Conservation (phyloP, 2,329 filamentous ascomycete species). For the Microdochium trichocladiopsis region DNA sequence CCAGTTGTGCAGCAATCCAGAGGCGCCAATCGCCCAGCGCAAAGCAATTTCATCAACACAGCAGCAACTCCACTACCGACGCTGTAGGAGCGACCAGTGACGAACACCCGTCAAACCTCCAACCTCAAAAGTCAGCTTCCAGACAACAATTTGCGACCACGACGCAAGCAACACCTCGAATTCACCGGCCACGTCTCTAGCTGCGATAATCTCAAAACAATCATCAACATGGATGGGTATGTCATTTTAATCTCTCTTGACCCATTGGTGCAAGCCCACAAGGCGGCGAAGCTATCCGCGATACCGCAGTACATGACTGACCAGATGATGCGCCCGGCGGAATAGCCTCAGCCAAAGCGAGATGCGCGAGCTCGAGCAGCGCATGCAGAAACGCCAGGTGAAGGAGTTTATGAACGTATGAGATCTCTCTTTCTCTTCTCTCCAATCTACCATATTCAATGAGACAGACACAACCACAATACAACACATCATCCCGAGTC, state of each 20-base stretch:
- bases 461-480: conserved; percentile 4
- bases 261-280: too few relatives aligned
- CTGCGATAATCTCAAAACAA: not conserved
- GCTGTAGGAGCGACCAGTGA: too few relatives aligned
- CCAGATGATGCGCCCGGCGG: too few relatives aligned
- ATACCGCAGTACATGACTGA: too few relatives aligned
- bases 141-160: too few relatives aligned
- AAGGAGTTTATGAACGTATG: conserved; percentile 97
- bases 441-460: too few relatives aligned
- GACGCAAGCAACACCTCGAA: too few relatives aligned
- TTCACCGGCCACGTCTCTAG: too few relatives aligned
- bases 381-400: conserved; percentile 97
- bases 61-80: not conserved
- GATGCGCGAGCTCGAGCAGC: conserved; percentile 86
- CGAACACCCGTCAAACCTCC: not conserved
- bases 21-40: too few relatives aligned
- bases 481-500: too few relatives aligned
- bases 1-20: too few relatives aligned
- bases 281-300: too few relatives aligned
- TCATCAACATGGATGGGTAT: not conserved
- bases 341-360: conserved; percentile 64
- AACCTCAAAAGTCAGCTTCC: not conserved
- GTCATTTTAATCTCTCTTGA: not conserved
- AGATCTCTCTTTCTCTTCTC: conserved; percentile 12
- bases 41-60: not conserved